Percentiles rank a stretch among this genome's conserved stretches.
Evolutionary conservation across 495 filamentous ascomycete species (phyloP).

Genomic region (Neurospora sp.): DNA sequence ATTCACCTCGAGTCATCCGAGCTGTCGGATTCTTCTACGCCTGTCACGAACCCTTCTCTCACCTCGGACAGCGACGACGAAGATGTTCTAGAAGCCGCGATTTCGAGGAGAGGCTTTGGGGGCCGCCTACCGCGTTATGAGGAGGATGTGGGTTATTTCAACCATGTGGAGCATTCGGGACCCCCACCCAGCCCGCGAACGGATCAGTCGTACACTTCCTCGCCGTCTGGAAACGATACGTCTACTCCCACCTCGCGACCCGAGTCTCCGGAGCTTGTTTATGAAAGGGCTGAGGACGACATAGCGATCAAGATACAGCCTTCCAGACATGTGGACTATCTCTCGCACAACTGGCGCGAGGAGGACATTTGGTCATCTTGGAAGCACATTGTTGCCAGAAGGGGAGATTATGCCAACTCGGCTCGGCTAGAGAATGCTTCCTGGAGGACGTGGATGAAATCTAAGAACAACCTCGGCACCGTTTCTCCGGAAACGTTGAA

Average conservation of each 20-base stretch:
- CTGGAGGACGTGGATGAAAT: slow-evolving; percentile 96
- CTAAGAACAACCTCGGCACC: slow-evolving; percentile 73
- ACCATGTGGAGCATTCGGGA: slow-evolving; percentile 35
- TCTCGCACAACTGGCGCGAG: slow-evolving; percentile 90
- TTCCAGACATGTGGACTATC: slow-evolving; percentile 88
- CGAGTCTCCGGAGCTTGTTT: slow-evolving; percentile 27
- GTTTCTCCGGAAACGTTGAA: slow-evolving; percentile 83
- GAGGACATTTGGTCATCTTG: slow-evolving; percentile 98
- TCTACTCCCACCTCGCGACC: slow-evolving; percentile 37
- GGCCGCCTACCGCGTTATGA: slow-evolving; percentile 45
- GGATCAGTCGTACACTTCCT: slow-evolving; percentile 34
- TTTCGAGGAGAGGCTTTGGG: slow-evolving; percentile 42
- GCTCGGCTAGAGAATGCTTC: slow-evolving; percentile 89
- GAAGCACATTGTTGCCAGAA: slow-evolving; percentile 76
- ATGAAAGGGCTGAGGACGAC: slow-evolving; percentile 66
- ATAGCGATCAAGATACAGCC: slow-evolving; percentile 66
- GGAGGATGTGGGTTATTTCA: slow-evolving; percentile 37
- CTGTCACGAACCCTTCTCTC: slow-evolving; percentile 54
- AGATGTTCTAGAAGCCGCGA: slow-evolving; percentile 22
- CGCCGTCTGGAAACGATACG: slow-evolving; percentile 33
- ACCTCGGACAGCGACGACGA: slow-evolving; percentile 41
- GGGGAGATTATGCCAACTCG: slow-evolving; percentile 67
- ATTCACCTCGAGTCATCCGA: slow-evolving; percentile 28
- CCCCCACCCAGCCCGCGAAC: slow-evolving; percentile 35
- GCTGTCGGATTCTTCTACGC: slow-evolving; percentile 41